Evolutionary conservation across 257 asterid genomes (phyloP).

Genomic region (Salvia miltiorrhiza): DNA sequence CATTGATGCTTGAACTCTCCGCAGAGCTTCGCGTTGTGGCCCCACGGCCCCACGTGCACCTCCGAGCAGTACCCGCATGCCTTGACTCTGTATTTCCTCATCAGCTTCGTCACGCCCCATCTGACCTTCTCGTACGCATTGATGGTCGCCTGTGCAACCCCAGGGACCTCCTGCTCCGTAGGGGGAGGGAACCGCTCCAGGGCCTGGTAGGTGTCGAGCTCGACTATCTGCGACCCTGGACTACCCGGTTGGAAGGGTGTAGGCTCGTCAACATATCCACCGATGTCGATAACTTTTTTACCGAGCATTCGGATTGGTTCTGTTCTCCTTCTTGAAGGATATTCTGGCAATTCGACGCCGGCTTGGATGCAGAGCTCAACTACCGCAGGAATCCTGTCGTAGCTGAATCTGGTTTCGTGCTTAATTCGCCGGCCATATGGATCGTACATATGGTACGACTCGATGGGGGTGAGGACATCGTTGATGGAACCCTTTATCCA

Average conservation of each 20-base stretch:
- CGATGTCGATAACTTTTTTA: constrained; percentile 62
- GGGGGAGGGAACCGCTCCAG: constrained; percentile 67
- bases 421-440: constrained; percentile 78
- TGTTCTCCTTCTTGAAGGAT: constrained; percentile 81
- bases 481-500: constrained; percentile 89
- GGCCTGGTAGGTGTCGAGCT: constrained; percentile 69
- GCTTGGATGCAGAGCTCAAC: constrained; percentile 99
- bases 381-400: constrained; percentile 81
- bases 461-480: constrained; percentile 75
- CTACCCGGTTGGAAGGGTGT: constrained; percentile 17
- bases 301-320: constrained; percentile 83
- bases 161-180: constrained; percentile 30
- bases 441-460: constrained; percentile 86
- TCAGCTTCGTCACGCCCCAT: constrained; percentile 68
- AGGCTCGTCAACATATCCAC: constrained; percentile 71
- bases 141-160: constrained; percentile 67
- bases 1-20: constrained; percentile 95
- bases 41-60: constrained; percentile 97
- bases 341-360: constrained; percentile 79
- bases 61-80: constrained; percentile 98
- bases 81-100: constrained; percentile 79
- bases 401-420: constrained; percentile 79
- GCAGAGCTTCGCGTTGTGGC: constrained; percentile 90
- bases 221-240: constrained; percentile 34
- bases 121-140: constrained; percentile 62